Evolutionary conservation across 139 green algal genomes (phyloP).

Genomic region (Volvox africanus): DNA sequence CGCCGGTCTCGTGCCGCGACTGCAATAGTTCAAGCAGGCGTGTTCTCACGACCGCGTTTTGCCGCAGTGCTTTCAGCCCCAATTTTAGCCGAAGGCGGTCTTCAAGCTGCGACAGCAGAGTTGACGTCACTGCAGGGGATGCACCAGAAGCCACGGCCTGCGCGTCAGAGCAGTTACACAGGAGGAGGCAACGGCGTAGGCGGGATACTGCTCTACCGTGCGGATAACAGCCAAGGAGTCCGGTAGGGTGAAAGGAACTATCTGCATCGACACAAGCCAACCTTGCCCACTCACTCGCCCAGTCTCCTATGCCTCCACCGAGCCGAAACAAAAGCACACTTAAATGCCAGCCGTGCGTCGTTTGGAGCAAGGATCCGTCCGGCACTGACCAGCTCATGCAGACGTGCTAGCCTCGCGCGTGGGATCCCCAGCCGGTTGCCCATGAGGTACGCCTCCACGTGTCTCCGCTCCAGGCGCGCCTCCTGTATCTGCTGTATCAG

Average conservation of each 20-base stretch:
- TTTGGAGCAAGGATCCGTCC: too few species aligned
- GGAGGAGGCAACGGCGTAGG: too few species aligned
- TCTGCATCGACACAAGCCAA: not conserved
- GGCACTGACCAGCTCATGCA: slow-evolving; percentile 13
- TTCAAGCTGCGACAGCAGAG: slow-evolving; percentile 20
- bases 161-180: not conserved
- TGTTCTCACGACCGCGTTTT: not conserved
- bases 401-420: not conserved
- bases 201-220: too few species aligned
- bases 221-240: too few species aligned
- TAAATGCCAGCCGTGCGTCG: not conserved
- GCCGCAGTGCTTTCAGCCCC: not conserved
- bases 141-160: slow-evolving; percentile 4
- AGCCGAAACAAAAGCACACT: not conserved
- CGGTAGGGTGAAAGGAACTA: too few species aligned
- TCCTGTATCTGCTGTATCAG: slow-evolving; percentile 16
- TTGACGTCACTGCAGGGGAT: not conserved
- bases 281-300: not conserved
- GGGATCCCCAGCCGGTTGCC: not conserved
- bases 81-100: not conserved
- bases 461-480: slow-evolving; percentile 15
- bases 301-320: not conserved
- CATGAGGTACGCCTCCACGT: slow-evolving; percentile 14
- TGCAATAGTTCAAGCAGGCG: not conserved
- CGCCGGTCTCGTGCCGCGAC: not conserved